phyloP scores from a whole-genome alignment of 2,329 filamentous ascomycete genomes.

The Talaromyces verruculosus region DNA sequence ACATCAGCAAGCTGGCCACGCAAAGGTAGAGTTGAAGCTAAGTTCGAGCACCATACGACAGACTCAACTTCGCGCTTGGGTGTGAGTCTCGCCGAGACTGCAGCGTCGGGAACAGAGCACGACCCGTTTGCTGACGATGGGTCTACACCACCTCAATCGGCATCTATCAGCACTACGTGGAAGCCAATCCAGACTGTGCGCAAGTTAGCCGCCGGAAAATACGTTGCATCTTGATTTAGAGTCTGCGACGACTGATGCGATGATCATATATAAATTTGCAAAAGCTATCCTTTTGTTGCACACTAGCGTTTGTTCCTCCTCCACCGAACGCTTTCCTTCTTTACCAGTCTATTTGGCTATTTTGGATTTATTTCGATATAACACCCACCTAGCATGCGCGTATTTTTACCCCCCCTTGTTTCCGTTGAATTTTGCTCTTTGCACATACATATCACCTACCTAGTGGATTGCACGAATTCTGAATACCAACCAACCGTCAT shows the following conservation, averaged over 20 bases:
- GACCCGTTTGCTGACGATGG: slow-evolving; percentile 52
- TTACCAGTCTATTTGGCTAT: background rate
- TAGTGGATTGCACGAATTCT: background rate
- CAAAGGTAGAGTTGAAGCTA: slow-evolving; percentile 75
- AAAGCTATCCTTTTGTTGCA: background rate
- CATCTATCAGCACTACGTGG: slow-evolving; percentile 53
- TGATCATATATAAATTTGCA: background rate
- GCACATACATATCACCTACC: slow-evolving; percentile 7
- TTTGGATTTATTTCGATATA: slow-evolving; percentile 1
- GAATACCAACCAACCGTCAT: background rate
- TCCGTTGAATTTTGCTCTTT: background rate
- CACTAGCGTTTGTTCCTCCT: background rate
- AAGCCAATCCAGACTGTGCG: slow-evolving; percentile 63
- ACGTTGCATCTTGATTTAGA: slow-evolving; percentile 55
- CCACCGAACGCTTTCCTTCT: background rate
- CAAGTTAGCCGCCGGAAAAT: slow-evolving; percentile 74
- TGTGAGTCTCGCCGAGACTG: slow-evolving; percentile 46
- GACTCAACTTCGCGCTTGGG: slow-evolving; percentile 65
- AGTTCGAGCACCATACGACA: slow-evolving; percentile 68
- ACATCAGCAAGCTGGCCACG: slow-evolving; percentile 70
- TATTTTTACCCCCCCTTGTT: background rate
- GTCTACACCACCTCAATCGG: slow-evolving; percentile 23
- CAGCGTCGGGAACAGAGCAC: slow-evolving; percentile 26
- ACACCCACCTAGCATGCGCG: slow-evolving; percentile 7
- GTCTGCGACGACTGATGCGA: background rate